Evolutionary conservation across 2,329 filamentous ascomycete species (phyloP).

Genomic region (Cladosporium sphaerospermum): DNA sequence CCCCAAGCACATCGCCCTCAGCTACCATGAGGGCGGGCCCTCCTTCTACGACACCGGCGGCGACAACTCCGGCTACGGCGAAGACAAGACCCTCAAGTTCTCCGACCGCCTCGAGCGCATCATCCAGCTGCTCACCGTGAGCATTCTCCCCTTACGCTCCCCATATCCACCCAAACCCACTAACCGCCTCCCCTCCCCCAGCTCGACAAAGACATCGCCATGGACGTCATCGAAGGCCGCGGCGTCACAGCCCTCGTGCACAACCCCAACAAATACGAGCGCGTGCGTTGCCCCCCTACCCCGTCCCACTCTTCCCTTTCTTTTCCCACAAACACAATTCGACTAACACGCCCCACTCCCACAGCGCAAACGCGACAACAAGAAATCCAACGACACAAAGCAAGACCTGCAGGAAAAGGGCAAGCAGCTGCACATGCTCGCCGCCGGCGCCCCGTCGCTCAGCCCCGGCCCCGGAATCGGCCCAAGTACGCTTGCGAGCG

Average conservation of each 20-base stretch:
- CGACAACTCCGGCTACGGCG: conserved; percentile 19
- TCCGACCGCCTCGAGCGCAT: conserved; percentile 15
- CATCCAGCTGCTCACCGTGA: conserved; percentile 5
- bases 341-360: not conserved
- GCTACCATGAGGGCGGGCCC: conserved; percentile 17
- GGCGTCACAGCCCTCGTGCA: conserved; percentile 19
- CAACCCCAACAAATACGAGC: conserved; percentile 15
- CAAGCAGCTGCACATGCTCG: conserved; percentile 9
- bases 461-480: not conserved
- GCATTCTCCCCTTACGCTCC: not conserved
- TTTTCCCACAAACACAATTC: not conserved
- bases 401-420: conserved; percentile 11
- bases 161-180: not conserved
- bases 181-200: not conserved
- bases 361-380: conserved; percentile 11
- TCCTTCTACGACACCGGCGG: conserved; percentile 17
- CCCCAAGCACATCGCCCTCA: conserved; percentile 11
- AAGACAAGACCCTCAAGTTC: conserved; percentile 16
- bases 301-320: not conserved
- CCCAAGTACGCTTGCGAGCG: not conserved
- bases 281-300: not conserved
- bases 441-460: not conserved
- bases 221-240: conserved; percentile 22
- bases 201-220: conserved; percentile 19
- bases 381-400: conserved; percentile 12